These are phyloP conservation scores for Thelephora terrestris DNA, from an alignment of 1,284 basidiomycete genomes.

Conservation along the genomic window DNA sequence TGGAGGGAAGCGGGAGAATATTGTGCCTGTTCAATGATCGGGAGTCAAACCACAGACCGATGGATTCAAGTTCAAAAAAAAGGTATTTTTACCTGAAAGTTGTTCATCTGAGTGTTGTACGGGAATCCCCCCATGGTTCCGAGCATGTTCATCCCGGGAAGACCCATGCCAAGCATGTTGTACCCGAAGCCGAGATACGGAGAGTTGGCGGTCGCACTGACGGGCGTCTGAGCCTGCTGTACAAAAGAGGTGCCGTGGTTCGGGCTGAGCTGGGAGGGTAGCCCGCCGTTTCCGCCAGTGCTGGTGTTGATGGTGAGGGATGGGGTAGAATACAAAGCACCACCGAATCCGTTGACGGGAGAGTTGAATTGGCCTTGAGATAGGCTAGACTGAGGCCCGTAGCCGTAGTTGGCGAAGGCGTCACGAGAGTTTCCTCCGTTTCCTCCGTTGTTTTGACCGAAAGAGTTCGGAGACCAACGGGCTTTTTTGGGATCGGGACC, in stretches of 20 bases:
- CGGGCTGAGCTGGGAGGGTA: constrained; percentile 58
- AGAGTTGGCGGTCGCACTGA: constrained; percentile 26
- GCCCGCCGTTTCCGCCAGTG: constrained; percentile 33
- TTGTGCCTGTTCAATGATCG: constrained; percentile 33
- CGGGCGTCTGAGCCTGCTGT: constrained; percentile 32
- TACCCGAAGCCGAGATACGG: constrained; percentile 51
- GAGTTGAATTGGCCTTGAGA: constrained; percentile 40
- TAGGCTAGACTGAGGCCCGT: constrained; percentile 62
- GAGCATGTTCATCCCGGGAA: constrained; percentile 58
- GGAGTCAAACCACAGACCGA: constrained; percentile 37
- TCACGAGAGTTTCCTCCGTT: constrained; percentile 40
- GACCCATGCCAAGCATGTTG: constrained; percentile 68
- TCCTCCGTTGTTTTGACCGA: constrained; percentile 29
- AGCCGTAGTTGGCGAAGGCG: constrained; percentile 75
- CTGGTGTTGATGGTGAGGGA: constrained; percentile 58
- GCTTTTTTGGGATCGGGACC: constrained; percentile 81
- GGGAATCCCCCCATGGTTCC: constrained; percentile 43
- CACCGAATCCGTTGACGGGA: constrained; percentile 33
- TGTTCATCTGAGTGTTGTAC: constrained; percentile 59
- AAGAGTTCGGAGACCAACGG: constrained; percentile 70
- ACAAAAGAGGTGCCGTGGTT: constrained; percentile 36
- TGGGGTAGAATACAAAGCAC: constrained; percentile 62
- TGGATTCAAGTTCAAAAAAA: constrained; percentile 5
- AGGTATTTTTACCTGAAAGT: constrained; percentile 45
- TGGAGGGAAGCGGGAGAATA: constrained; percentile 68